A percentile compares a stretch with the other conserved stretches of the same genome.
phyloP scores from a whole-genome alignment of 176 grass and related monocot genomes.

The Microstegium vimineum region DNA sequence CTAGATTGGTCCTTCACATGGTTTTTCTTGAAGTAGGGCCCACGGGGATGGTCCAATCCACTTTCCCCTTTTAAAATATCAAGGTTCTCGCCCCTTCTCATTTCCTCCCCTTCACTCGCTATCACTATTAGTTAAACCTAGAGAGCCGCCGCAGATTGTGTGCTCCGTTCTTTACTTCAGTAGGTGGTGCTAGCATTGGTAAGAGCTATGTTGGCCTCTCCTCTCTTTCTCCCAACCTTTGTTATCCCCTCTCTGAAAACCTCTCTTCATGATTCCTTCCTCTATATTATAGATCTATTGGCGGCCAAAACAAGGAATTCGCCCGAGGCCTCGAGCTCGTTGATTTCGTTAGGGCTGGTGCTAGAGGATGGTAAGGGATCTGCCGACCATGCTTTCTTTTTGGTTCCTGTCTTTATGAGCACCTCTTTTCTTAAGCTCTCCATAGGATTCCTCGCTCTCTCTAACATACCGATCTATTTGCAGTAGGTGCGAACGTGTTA shows the following conservation, averaged over 20 bases:
- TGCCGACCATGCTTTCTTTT: background rate
- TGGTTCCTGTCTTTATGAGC: background rate
- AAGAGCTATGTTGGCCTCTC: background rate
- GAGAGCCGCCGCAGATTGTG: too few relatives aligned
- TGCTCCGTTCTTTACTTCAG: background rate
- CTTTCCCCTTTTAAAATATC: background rate
- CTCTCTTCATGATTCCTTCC: too few relatives aligned
- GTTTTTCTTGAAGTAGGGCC: too few relatives aligned
- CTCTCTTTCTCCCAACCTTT: background rate
- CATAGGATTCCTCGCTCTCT: background rate
- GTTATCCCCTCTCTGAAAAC: too few relatives aligned
- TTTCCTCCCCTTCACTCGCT: background rate
- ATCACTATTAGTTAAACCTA: background rate
- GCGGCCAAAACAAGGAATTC: background rate
- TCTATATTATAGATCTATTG: too few relatives aligned
- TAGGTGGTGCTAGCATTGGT: background rate
- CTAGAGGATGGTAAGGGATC: background rate
- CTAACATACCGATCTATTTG: background rate
- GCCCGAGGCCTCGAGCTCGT: background rate
- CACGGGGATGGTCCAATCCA: too few relatives aligned
- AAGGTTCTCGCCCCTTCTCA: background rate
- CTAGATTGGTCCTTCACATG: too few relatives aligned
- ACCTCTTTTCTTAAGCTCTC: background rate
- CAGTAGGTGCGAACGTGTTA: too few relatives aligned
- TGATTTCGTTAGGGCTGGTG: background rate